Conservation (phyloP, 257 asterid species). For the Lycium barbarum region DNA sequence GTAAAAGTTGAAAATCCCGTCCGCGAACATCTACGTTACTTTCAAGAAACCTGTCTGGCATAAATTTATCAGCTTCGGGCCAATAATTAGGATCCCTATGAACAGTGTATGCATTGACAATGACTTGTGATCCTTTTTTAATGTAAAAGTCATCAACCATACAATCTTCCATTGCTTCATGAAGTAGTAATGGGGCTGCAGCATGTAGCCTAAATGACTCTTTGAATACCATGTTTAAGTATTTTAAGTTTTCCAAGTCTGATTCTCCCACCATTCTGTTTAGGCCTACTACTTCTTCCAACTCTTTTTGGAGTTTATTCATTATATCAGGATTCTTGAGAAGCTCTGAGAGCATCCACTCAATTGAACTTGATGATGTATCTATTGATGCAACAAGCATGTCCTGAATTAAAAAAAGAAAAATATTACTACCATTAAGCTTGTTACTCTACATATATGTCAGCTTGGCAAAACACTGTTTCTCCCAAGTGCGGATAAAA, state of each 20-base stretch:
- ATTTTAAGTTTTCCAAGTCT: constrained; percentile 52
- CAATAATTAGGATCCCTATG: constrained; percentile 57
- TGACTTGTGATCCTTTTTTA: constrained; percentile 49
- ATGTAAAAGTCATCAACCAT: constrained; percentile 45
- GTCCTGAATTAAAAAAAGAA: constrained; percentile 41
- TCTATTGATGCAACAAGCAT: constrained; percentile 61
- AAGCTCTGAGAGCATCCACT: constrained; percentile 58
- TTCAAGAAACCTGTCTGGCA: constrained; percentile 60
- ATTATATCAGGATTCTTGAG: constrained; percentile 48
- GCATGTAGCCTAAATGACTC: constrained; percentile 62
- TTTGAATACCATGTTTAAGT: constrained; percentile 55
- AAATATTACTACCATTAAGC: neutral
- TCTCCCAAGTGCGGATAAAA: neutral
- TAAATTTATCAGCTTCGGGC: constrained; percentile 53
- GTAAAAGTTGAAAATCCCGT: constrained; percentile 58
- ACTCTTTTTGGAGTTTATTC: constrained; percentile 52
- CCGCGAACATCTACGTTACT: constrained; percentile 52
- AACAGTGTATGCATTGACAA: constrained; percentile 50
- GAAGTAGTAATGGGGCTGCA: constrained; percentile 59
- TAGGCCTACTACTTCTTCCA: constrained; percentile 53
- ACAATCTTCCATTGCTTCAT: constrained; percentile 52
- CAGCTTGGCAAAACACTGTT: neutral
- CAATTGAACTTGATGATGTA: constrained; percentile 53
- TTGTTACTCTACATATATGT: neutral
- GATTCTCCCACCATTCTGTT: constrained; percentile 59